A percentile compares a stretch with the other conserved stretches of the same genome.
Evolutionary conservation across 495 filamentous ascomycete species (phyloP).

Genomic region (Xylaria sp.): DNA sequence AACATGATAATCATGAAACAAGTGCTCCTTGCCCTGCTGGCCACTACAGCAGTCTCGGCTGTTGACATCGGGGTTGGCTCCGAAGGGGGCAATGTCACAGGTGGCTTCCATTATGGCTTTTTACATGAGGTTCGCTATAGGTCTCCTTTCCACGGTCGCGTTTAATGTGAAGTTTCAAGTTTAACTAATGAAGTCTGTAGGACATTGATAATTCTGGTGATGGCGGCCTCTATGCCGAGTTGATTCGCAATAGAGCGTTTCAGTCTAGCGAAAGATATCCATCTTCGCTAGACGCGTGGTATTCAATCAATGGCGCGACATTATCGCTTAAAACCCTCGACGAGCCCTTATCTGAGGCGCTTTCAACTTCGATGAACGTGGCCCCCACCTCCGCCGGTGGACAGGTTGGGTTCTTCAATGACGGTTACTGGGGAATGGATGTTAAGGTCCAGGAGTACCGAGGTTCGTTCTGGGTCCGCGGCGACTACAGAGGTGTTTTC

Average conservation of each 20-base stretch:
- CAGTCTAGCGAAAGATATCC: constrained; percentile 46
- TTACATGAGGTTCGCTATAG: constrained; percentile 45
- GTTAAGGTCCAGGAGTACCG: constrained; percentile 60
- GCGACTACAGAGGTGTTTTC: constrained; percentile 48
- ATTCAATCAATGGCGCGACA: constrained; percentile 56
- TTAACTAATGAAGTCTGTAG: constrained; percentile 38
- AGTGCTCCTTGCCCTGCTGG: constrained; percentile 29
- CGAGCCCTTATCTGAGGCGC: constrained; percentile 57
- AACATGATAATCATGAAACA: constrained; percentile 38
- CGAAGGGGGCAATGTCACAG: constrained; percentile 47
- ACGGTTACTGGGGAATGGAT: constrained; percentile 68
- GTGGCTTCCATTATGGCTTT: constrained; percentile 48
- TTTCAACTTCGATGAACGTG: constrained; percentile 67
- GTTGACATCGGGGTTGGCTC: constrained; percentile 43
- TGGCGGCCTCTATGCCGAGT: constrained; percentile 77
- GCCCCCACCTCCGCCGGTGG: constrained; percentile 39
- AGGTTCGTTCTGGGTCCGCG: constrained; percentile 65
- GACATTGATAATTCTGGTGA: constrained; percentile 80
- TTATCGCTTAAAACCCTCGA: constrained; percentile 58
- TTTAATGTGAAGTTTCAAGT: neutral
- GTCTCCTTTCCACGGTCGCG: neutral
- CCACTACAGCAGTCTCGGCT: constrained; percentile 30
- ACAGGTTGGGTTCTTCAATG: constrained; percentile 63
- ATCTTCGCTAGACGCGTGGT: constrained; percentile 59
- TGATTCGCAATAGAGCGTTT: constrained; percentile 79